Percentiles rank a stretch among this genome's conserved stretches.
Conservation (phyloP, 495 filamentous ascomycete genomes). For the Bacidia rubella region DNA sequence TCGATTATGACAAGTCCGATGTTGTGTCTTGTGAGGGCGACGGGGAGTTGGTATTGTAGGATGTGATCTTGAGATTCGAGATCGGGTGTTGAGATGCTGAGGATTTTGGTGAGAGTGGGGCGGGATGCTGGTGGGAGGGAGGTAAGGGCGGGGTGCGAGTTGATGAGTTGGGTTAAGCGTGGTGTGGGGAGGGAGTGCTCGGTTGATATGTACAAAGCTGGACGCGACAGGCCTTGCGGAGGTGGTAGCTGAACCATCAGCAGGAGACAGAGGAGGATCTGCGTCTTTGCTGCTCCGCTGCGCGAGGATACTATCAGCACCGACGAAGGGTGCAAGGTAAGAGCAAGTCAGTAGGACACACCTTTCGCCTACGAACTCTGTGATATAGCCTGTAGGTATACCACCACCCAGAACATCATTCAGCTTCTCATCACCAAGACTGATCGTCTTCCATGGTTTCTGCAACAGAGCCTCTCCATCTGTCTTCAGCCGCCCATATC, state of each 20-base stretch:
- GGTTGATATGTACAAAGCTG: conserved; percentile 87
- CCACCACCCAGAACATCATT: conserved; percentile 72
- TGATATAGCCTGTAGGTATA: conserved; percentile 69
- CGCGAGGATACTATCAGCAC: background rate
- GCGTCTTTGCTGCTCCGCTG: conserved; percentile 89
- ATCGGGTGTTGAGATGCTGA: conserved; percentile 75
- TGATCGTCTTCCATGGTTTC: conserved; percentile 48
- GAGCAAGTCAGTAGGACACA: conserved; percentile 19
- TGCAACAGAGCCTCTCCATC: conserved; percentile 10
- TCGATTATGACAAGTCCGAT: conserved; percentile 77
- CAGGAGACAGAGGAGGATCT: conserved; percentile 76
- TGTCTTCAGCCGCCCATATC: conserved; percentile 20
- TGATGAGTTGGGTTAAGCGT: conserved; percentile 64
- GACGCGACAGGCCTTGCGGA: conserved; percentile 45
- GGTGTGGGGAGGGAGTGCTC: conserved; percentile 71
- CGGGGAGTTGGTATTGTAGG: conserved; percentile 75
- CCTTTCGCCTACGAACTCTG: conserved; percentile 88
- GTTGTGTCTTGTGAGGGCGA: conserved; percentile 58
- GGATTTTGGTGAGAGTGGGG: conserved; percentile 50
- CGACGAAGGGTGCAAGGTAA: background rate
- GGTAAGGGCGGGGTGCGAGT: conserved; percentile 46
- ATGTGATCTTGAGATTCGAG: conserved; percentile 95
- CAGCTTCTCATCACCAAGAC: conserved; percentile 60
- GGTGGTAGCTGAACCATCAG: conserved; percentile 72
- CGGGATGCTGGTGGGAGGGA: conserved; percentile 27